Conservation (phyloP, 1,139 yeast species). For the Yamadazyma taylorii region DNA sequence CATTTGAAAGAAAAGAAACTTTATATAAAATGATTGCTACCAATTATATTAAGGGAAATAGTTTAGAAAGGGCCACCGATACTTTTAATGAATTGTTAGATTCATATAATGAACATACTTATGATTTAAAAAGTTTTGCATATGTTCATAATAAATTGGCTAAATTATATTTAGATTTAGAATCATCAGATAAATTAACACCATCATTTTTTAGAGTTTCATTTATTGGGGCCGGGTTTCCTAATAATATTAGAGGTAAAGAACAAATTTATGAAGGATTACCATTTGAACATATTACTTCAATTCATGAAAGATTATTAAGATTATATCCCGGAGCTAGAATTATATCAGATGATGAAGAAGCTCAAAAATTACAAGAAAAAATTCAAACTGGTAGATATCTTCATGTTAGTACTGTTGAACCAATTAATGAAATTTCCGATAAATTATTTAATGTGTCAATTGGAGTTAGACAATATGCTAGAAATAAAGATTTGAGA, state of each 20-base stretch:
- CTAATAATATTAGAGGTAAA: conserved; percentile 70
- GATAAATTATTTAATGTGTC: conserved; percentile 49
- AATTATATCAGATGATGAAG: conserved; percentile 65
- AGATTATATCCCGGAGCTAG: conserved; percentile 83
- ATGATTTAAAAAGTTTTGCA: conserved; percentile 76
- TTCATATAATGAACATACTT: conserved; percentile 71
- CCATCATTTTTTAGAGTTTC: conserved; percentile 82
- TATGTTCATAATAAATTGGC: conserved; percentile 71
- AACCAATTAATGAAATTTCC: conserved; percentile 60
- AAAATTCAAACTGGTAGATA: conserved; percentile 68
- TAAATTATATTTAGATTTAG: conserved; percentile 65
- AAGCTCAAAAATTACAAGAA: conserved; percentile 50
- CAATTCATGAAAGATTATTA: conserved; percentile 75
- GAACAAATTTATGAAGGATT: conserved; percentile 82
- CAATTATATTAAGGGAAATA: conserved; percentile 69
- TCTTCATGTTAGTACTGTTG: conserved; percentile 71
- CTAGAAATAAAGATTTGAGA: conserved; percentile 69
- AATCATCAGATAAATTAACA: conserved; percentile 67
- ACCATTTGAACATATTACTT: conserved; percentile 84
- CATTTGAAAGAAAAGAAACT: conserved; percentile 79
- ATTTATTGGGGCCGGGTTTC: conserved; percentile 85
- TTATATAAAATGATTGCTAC: conserved; percentile 71
- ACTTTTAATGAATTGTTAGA: conserved; percentile 75
- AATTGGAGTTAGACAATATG: conserved; percentile 64
- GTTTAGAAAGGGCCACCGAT: conserved; percentile 75